phyloP scores from a whole-genome alignment of 345 rosid genomes.

The Citrus mangshanensis region DNA sequence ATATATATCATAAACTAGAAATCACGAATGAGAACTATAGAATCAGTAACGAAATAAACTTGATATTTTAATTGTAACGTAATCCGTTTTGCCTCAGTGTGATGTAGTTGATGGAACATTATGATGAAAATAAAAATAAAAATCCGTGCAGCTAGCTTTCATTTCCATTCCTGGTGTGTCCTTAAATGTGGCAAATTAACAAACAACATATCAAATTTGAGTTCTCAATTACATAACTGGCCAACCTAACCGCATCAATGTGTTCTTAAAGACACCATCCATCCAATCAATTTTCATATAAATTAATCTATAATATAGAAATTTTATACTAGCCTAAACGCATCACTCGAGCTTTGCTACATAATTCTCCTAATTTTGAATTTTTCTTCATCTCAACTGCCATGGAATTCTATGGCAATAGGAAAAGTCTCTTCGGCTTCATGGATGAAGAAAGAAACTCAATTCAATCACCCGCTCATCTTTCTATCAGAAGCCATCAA shows the following conservation, averaged over 20 bases:
- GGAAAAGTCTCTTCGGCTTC: conserved; percentile 19
- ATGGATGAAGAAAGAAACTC: conserved; percentile 22
- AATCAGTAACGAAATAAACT: too few species aligned
- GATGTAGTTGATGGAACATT: neutral
- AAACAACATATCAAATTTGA: neutral
- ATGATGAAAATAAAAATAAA: neutral
- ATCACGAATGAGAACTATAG: too few species aligned
- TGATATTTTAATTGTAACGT: too few species aligned
- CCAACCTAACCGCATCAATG: neutral
- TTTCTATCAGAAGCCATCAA: conserved; percentile 13
- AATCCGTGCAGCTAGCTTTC: too few species aligned
- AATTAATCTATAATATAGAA: neutral
- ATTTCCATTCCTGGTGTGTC: neutral
- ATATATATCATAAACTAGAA: too few species aligned
- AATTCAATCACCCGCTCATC: conserved; percentile 12
- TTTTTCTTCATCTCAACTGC: neutral
- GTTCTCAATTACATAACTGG: neutral
- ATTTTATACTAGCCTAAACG: neutral
- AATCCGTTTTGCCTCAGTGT: too few species aligned
- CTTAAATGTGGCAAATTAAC: neutral
- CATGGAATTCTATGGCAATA: conserved; percentile 34
- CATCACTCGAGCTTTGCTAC: neutral
- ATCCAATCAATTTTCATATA: neutral
- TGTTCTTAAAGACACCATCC: neutral
- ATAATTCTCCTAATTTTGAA: too few species aligned